Percentiles rank a stretch among this genome's conserved stretches.
phyloP scores from a whole-genome alignment of 192 early-diverging fungal genomes.

The Piromyces sp. region DNA sequence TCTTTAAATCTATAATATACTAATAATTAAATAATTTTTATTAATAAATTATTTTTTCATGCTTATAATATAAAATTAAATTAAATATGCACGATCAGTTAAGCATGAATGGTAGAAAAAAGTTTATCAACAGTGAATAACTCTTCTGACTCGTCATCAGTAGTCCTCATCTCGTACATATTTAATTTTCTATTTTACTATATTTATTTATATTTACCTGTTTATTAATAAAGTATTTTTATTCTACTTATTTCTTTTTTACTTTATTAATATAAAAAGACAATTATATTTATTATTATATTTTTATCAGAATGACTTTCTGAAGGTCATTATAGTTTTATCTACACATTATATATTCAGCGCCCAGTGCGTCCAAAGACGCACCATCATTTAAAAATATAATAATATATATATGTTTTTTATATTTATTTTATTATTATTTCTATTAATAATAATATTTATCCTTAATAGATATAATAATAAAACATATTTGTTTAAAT shows the following conservation, averaged over 20 bases:
- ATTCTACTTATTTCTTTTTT: too few species aligned
- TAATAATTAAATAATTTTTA: too few species aligned
- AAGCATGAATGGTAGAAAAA: not conserved
- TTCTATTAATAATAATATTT: too few species aligned
- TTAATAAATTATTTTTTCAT: too few species aligned
- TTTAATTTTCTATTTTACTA: too few species aligned
- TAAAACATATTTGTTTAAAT: too few species aligned
- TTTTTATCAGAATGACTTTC: not conserved
- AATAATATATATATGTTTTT: not conserved
- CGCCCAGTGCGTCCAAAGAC: not conserved
- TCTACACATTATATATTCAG: not conserved
- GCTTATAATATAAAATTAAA: not conserved
- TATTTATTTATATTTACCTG: too few species aligned
- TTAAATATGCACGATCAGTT: not conserved
- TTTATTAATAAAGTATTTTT: too few species aligned
- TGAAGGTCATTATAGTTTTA: not conserved
- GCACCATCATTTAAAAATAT: not conserved
- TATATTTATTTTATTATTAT: not conserved
- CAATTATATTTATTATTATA: not conserved
- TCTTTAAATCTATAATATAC: too few species aligned
- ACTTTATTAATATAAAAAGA: too few species aligned
- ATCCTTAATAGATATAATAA: not conserved
- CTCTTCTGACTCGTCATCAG: not conserved
- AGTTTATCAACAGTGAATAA: not conserved
- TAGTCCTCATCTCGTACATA: not conserved